A percentile compares a stretch with the other conserved stretches of the same genome.
Conservation (phyloP, 1,284 basidiomycete species). For the Dichomitus squalens region DNA sequence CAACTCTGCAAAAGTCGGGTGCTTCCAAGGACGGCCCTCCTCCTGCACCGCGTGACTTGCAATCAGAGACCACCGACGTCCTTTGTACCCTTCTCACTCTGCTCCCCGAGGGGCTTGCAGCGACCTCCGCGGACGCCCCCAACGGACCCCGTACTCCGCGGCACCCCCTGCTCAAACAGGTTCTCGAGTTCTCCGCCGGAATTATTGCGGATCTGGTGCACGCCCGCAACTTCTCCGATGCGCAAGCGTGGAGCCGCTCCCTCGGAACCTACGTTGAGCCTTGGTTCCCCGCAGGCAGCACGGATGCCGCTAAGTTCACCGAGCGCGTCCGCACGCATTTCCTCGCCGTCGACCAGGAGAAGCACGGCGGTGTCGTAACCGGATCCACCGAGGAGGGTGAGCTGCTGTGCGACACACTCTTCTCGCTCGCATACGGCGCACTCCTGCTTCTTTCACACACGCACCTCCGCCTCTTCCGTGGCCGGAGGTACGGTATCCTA, state of each 20-base stretch:
- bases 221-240: slow-evolving; percentile 66
- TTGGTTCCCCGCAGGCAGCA: slow-evolving; percentile 56
- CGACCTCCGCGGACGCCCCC: slow-evolving; percentile 43
- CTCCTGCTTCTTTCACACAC: slow-evolving; percentile 96
- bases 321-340: slow-evolving; percentile 75
- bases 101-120: slow-evolving; percentile 54
- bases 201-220: slow-evolving; percentile 81
- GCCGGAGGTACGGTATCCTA: slow-evolving; percentile 93
- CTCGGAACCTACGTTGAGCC: slow-evolving; percentile 71
- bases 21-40: slow-evolving; percentile 74
- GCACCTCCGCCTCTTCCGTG: slow-evolving; percentile 87
- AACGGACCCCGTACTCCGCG: slow-evolving; percentile 51
- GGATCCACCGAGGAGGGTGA: slow-evolving; percentile 77
- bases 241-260: slow-evolving; percentile 72
- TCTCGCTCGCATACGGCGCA: slow-evolving; percentile 97
- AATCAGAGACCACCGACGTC: slow-evolving; percentile 58
- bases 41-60: slow-evolving; percentile 67
- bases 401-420: slow-evolving; percentile 89
- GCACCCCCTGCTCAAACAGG: slow-evolving; percentile 50
- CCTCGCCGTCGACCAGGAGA: slow-evolving; percentile 76
- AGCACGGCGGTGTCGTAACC: slow-evolving; percentile 43
- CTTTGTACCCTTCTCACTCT: slow-evolving; percentile 61
- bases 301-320: slow-evolving; percentile 53
- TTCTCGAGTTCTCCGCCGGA: slow-evolving; percentile 73
- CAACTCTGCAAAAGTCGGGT: slow-evolving; percentile 79